Evolutionary conservation across 306 rosid species (phyloP), one percentile per base, ranked within the genome.

Genomic region (Prunus armeniaca): DNA sequence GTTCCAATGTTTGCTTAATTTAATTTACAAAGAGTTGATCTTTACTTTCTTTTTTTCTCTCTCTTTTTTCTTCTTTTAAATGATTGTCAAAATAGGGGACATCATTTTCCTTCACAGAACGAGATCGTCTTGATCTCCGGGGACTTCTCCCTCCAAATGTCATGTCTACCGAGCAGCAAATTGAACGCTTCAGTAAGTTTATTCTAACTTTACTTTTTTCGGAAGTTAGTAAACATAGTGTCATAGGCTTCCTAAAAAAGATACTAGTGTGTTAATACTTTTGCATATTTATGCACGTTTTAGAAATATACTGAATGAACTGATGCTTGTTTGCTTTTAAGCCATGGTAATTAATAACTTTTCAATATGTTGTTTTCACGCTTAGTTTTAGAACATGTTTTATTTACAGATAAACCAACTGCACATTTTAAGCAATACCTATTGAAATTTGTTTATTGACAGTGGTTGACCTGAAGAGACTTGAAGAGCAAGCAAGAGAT

Each of bases 91-190:
- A 75, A 74, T 78, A 96, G 99, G 99, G 99, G 86, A 96, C 98
- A 12, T 91, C 98, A 28, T 96, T 96, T 85, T 80, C 99, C 28
- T 89, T 91, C 83, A 96, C 99, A 11, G 99, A 96, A 75, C 89
- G 99, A 43, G 98, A 96, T 60, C 98, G 99, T 60, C 97, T 96
- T 67, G 99, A 96, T 92, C 97, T 96, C 65, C 89, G 99, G 18
- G 99, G 99, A 76, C 88, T 96, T 83, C 96, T 96, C 72, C 99
- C 99, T 61, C 99, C 99, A 13, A 96, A 91, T 82, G 97, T 96
- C 19, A 85, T 92, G 99, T 82, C 99, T 32, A n/a, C 96, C 20
- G 87, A 92, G 38, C 93, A 91, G 86, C 98, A 96, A 82, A 92
- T 96, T 76, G 87, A 92, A 76, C 97, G 97, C 57, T 96, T 88